Evolutionary conservation across 2,329 filamentous ascomycete species (phyloP), one percentile per base, ranked within the genome.

Genomic region (Amauroascus niger): DNA sequence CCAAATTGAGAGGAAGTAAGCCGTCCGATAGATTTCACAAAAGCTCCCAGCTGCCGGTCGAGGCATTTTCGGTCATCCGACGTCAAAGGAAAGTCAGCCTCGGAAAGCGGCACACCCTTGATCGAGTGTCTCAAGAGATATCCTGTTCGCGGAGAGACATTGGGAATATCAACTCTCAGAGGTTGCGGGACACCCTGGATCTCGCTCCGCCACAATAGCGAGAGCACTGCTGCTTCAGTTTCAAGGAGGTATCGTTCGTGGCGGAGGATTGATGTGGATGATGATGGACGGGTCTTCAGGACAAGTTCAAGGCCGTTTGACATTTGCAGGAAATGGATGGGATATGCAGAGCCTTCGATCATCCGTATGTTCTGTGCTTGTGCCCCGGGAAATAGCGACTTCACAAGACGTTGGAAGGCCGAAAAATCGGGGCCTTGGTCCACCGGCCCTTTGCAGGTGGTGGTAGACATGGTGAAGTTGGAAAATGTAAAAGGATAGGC

Each of bases 1-100:
- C 79, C 79, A 59, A 80, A 82, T 2, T 69, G 67, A 1, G 69
- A 64, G 4, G 76, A 74, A 8, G 69, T 69, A 35, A 79, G 67
- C 18, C 72, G 65, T 2, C 70, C 68, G 37, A 80, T 70, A 11
- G 64, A 63, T 24, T 70, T 69, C 6, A 75, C 62, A 14, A 71
- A 45, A 18, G 62, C 61, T 1, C 68, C 67, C 22, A 74, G 57
- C 28, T 68, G 65, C 44, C 61, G 61, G 41, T 71, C 66, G 44
- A 74, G 63, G 20, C 60, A 62, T 22, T 60, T 60, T 22, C 63
- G 59, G 50, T 70, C 61, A 22, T 65, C 59, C 9, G 44, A 8
- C 5, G 61, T 69, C 30, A 73, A 61, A 16, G 56, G 30, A 14
- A 33, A 37, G 40, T 65, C 60, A 41, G 69, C 60, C 20, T 70